Percentiles rank a stretch among this genome's conserved stretches.
phyloP scores from a whole-genome alignment of 768 basidiomycete genomes.

The Auriscalpium vulgare region DNA sequence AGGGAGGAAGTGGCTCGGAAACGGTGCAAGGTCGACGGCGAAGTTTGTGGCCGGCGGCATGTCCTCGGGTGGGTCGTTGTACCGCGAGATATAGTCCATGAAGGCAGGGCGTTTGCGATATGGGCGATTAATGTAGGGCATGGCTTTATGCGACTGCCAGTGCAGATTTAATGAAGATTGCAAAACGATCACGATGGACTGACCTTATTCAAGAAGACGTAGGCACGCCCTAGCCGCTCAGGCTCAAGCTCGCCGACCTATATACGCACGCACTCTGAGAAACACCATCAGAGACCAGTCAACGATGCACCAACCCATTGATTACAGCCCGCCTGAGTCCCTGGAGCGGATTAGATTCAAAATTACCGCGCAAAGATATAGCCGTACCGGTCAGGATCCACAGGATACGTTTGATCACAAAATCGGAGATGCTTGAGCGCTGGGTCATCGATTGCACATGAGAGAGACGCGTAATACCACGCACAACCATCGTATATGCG shows the following conservation, averaged over 20 bases:
- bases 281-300: neutral
- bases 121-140: slow-evolving; percentile 54
- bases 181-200: neutral
- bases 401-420: slow-evolving; percentile 49
- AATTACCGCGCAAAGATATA: slow-evolving; percentile 18
- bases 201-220: slow-evolving; percentile 57
- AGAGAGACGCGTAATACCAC: slow-evolving; percentile 7
- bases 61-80: slow-evolving; percentile 49
- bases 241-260: slow-evolving; percentile 47
- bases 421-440: slow-evolving; percentile 36
- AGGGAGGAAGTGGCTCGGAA: slow-evolving; percentile 37
- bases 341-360: slow-evolving; percentile 28
- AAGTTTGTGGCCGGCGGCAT: slow-evolving; percentile 35
- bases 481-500: slow-evolving; percentile 53
- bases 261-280: neutral
- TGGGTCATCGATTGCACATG: neutral
- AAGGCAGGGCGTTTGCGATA: slow-evolving; percentile 36
- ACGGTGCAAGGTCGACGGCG: slow-evolving; percentile 47
- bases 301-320: slow-evolving; percentile 38
- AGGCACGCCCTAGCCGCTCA: slow-evolving; percentile 48
- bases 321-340: slow-evolving; percentile 49
- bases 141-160: slow-evolving; percentile 41
- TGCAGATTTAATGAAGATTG: neutral
- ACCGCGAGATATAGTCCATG: slow-evolving; percentile 42
- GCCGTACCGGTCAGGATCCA: slow-evolving; percentile 50